phyloP scores from a whole-genome alignment of 805 yeast genomes.

The Alloascoidea hylecoeti region DNA sequence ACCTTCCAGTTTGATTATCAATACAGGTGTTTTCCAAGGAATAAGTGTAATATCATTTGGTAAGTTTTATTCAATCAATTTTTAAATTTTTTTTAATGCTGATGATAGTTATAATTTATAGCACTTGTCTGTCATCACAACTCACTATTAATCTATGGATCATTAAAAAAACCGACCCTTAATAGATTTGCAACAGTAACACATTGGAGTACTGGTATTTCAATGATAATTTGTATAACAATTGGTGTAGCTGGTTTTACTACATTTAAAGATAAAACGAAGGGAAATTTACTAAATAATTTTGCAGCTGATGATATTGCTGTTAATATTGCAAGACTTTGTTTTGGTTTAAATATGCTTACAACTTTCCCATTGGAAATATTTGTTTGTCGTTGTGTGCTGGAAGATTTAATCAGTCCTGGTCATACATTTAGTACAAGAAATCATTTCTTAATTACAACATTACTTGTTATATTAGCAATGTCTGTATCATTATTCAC shows the following conservation, averaged over 20 bases:
- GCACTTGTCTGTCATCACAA: constrained; percentile 95
- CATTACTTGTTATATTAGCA: constrained; percentile 47
- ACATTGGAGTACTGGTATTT: constrained; percentile 70
- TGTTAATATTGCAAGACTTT: constrained; percentile 77
- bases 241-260: constrained; percentile 74
- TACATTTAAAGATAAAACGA: constrained; percentile 62
- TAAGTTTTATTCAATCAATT: constrained; percentile 1
- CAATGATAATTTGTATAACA: constrained; percentile 62
- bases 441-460: constrained; percentile 53
- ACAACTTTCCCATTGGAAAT: constrained; percentile 87
- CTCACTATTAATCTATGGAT: constrained; percentile 79
- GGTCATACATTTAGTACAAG: constrained; percentile 5
- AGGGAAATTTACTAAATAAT: constrained; percentile 81
- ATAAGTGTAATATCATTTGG: constrained; percentile 80
- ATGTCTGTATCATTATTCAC: constrained; percentile 69
- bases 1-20: constrained; percentile 32
- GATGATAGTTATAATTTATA: too few species aligned
- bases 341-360: constrained; percentile 86
- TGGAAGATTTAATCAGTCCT: neutral
- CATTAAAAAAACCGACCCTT: constrained; percentile 63
- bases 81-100: neutral
- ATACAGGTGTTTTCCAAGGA: constrained; percentile 68
- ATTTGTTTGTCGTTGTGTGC: constrained; percentile 79
- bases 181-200: constrained; percentile 65
- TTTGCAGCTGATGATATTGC: constrained; percentile 62